A percentile compares a stretch with the other conserved stretches of the same genome.
Conservation (phyloP, 1,139 yeast species). For the Lodderomyces parapsilosis region DNA sequence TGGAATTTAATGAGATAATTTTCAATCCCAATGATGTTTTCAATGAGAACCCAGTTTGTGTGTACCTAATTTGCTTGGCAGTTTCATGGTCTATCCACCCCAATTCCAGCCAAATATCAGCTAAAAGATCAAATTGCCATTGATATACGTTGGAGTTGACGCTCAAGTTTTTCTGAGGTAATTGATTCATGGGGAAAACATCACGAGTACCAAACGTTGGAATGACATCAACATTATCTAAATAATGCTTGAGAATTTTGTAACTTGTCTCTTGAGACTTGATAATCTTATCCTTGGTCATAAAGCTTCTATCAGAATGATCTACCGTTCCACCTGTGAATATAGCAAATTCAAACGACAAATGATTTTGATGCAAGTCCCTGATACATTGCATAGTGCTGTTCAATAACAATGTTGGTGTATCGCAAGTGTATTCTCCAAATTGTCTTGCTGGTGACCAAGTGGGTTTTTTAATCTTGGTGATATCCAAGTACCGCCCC, state of each 20-base stretch:
- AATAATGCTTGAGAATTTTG: slow-evolving; percentile 23
- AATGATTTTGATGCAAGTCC: slow-evolving; percentile 23
- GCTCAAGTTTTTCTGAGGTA: slow-evolving; percentile 18
- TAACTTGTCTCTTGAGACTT: slow-evolving; percentile 18
- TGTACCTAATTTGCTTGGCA: slow-evolving; percentile 30
- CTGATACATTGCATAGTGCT: slow-evolving; percentile 26
- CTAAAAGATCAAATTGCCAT: slow-evolving; percentile 29
- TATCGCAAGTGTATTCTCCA: slow-evolving; percentile 31
- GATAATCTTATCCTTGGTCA: slow-evolving; percentile 17
- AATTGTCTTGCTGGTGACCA: slow-evolving; percentile 32
- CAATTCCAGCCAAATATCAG: slow-evolving; percentile 28
- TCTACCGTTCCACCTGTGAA: slow-evolving; percentile 33
- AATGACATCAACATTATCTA: slow-evolving; percentile 22
- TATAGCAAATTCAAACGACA: slow-evolving; percentile 28
- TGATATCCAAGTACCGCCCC: slow-evolving; percentile 23
- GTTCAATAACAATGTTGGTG: slow-evolving; percentile 28
- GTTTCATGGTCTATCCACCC: slow-evolving; percentile 39
- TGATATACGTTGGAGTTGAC: slow-evolving; percentile 18
- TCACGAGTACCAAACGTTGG: slow-evolving; percentile 30
- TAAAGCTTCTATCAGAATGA: slow-evolving; percentile 21
- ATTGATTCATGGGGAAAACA: slow-evolving; percentile 28
- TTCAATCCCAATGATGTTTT: slow-evolving; percentile 27
- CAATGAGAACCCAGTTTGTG: slow-evolving; percentile 26
- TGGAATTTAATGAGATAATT: slow-evolving; percentile 31
- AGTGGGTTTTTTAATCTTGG: slow-evolving; percentile 14